These are phyloP conservation scores for Schwanniomyces occidentalis DNA, from an alignment of 805 yeast species.

Conservation along the genomic window DNA sequence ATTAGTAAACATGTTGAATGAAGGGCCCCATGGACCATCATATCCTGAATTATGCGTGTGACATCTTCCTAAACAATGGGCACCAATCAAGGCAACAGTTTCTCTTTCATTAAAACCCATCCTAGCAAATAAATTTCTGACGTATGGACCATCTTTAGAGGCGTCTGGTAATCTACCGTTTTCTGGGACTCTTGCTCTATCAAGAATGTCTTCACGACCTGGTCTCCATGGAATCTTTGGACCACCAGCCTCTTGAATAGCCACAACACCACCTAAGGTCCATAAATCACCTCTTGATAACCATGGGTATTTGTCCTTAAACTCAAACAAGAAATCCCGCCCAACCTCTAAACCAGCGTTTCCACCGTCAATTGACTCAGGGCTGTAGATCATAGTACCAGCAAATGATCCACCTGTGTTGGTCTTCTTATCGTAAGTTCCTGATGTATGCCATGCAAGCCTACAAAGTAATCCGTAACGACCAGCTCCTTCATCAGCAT, in stretches of 20 bases:
- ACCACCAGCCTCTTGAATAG: slow-evolving; percentile 77
- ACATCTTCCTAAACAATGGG: slow-evolving; percentile 43
- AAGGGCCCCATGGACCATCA: slow-evolving; percentile 48
- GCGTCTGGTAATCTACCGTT: slow-evolving; percentile 80
- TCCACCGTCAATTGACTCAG: slow-evolving; percentile 38
- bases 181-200: slow-evolving; percentile 52
- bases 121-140: slow-evolving; percentile 61
- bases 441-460: slow-evolving; percentile 41
- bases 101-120: slow-evolving; percentile 46
- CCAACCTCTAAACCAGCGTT: slow-evolving; percentile 67
- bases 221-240: slow-evolving; percentile 81
- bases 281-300: slow-evolving; percentile 76
- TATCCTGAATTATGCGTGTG: slow-evolving; percentile 38
- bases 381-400: slow-evolving; percentile 37
- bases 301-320: slow-evolving; percentile 64
- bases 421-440: slow-evolving; percentile 28
- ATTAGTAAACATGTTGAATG: slow-evolving; percentile 41
- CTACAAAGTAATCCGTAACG: slow-evolving; percentile 37
- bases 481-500: slow-evolving; percentile 39
- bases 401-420: slow-evolving; percentile 38
- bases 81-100: slow-evolving; percentile 43
- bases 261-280: slow-evolving; percentile 77
- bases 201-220: slow-evolving; percentile 67
- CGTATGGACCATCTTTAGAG: slow-evolving; percentile 60
- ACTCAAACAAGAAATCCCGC: slow-evolving; percentile 54